Evolutionary conservation across 495 filamentous ascomycete genomes (phyloP), one percentile per base, ranked within the genome.

Genomic region (Aspergillus conjunctus): DNA sequence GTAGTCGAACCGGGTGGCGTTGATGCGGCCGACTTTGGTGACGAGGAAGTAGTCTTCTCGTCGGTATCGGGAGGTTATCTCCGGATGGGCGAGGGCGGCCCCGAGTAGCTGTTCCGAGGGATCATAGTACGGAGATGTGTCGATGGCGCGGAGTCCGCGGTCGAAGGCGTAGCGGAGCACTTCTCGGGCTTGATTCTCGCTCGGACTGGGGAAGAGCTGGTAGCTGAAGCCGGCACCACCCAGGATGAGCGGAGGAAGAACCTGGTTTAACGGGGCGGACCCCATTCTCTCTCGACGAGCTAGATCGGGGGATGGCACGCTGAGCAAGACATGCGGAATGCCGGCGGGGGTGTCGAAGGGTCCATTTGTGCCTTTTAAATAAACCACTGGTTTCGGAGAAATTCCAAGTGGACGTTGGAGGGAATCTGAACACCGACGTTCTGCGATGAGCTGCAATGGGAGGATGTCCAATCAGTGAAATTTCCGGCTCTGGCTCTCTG

Each of bases 171-270:
- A 50, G n/a, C 22, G 44, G 20, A 59, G 34, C n/a, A 59, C 57
- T 15, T 59, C 37, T 26, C 49, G 48, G 14, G 57, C 51, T n/a
- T 41, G 57, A 15, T 15, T 12, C 9, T 39, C n/a, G 37, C 14
- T 59, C n/a, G 57, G 57, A 15, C 22, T 46, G 1, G 48, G 15
- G 14, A 46, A 46, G 0, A 53, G 57, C 22, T 59, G 57, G 50
- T 59, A 46, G 37, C 57, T 59, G 21, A 59, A 59, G 4, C 57
- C 57, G 7, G 57, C 57, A 21, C 57, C 57, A 15, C 57, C 57
- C 6, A 59, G 49, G n/a, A 59, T 59, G 6, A 59, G 50, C 2
- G 57, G 57, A 14, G 57, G 57, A 17, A 59, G 57, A 4, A 54
- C 10, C 18, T 59, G 48, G 37, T 33, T 59, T 2, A 59, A 21